These are phyloP conservation scores for Gastrodia elata DNA, from an alignment of 106 monocot genomes.

Conservation along the genomic window DNA sequence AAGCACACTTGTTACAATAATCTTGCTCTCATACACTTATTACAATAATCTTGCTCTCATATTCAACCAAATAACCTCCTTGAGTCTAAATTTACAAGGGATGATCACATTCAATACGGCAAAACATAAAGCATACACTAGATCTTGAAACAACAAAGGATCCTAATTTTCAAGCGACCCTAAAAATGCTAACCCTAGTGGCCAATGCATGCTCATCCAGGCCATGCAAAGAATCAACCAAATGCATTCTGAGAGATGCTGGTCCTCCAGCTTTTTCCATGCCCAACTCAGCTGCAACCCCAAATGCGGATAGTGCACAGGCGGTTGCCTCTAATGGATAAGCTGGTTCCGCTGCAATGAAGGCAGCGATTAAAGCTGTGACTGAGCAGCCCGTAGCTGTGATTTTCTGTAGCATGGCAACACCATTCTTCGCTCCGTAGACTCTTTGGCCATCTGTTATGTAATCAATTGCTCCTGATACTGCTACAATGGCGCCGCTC, in stretches of 20 bases:
- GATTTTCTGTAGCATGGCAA: constrained; percentile 80
- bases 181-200: constrained; percentile 38
- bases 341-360: constrained; percentile 54
- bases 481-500: constrained; percentile 46
- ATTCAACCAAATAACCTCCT: too few species aligned
- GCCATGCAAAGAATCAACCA: constrained; percentile 66
- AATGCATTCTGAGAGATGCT: constrained; percentile 55
- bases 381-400: constrained; percentile 80
- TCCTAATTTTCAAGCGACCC: not conserved
- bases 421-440: constrained; percentile 45
- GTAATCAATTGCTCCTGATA: constrained; percentile 56
- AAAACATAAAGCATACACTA: too few species aligned
- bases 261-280: constrained; percentile 57
- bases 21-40: too few species aligned
- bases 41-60: too few species aligned
- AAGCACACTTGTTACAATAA: too few species aligned
- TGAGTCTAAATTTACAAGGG: too few species aligned
- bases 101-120: too few species aligned
- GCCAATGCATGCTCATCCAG: constrained; percentile 36
- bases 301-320: constrained; percentile 69
- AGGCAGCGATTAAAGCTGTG: constrained; percentile 76
- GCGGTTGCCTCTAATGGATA: constrained; percentile 47
- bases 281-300: constrained; percentile 65
- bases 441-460: constrained; percentile 43
- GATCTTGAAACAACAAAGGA: not conserved